A percentile compares a stretch with the other conserved stretches of the same genome.
phyloP scores from a whole-genome alignment of 2,329 filamentous ascomycete genomes.

The Gaeumannomyces sp. region DNA sequence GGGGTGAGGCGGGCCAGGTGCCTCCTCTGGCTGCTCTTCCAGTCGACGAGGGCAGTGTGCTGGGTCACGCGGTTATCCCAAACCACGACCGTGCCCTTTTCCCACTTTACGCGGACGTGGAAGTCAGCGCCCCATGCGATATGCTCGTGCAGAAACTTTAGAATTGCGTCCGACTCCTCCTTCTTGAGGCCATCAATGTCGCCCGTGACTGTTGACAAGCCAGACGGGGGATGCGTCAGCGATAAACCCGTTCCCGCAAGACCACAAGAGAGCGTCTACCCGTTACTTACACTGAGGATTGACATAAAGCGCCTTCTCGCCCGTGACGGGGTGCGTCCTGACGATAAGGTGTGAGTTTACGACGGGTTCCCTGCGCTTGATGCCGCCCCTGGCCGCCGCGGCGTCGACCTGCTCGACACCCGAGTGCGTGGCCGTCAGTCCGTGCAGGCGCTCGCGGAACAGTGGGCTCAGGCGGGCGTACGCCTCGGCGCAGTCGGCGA shows the following conservation, averaged over 20 bases:
- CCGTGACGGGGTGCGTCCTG: conserved; percentile 75
- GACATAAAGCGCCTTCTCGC: conserved; percentile 75
- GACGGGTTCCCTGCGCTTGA: conserved; percentile 50
- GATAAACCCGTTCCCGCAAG: not conserved
- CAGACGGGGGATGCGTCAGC: not conserved
- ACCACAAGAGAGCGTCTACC: conserved; percentile 7
- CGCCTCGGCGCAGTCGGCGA: conserved; percentile 70
- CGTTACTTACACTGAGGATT: conserved; percentile 67
- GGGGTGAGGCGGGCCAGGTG: conserved; percentile 79
- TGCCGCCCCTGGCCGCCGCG: conserved; percentile 56
- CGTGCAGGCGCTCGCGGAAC: conserved; percentile 74
- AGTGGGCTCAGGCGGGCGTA: conserved; percentile 73
- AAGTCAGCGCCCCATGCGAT: conserved; percentile 66
- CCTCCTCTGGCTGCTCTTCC: conserved; percentile 70
- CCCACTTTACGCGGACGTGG: conserved; percentile 72
- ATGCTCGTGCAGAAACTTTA: conserved; percentile 74
- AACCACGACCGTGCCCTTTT: conserved; percentile 71
- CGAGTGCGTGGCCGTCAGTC: conserved; percentile 73
- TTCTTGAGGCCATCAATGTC: conserved; percentile 78
- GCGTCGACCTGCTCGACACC: conserved; percentile 72
- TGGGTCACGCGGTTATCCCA: conserved; percentile 81
- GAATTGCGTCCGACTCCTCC: conserved; percentile 72
- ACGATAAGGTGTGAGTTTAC: conserved; percentile 70
- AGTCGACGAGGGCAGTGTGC: conserved; percentile 76
- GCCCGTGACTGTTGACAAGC: conserved; percentile 55